Evolutionary conservation across 1,284 basidiomycete genomes (phyloP), one percentile per base, ranked within the genome.

Genomic region (Vanrija humicola): DNA sequence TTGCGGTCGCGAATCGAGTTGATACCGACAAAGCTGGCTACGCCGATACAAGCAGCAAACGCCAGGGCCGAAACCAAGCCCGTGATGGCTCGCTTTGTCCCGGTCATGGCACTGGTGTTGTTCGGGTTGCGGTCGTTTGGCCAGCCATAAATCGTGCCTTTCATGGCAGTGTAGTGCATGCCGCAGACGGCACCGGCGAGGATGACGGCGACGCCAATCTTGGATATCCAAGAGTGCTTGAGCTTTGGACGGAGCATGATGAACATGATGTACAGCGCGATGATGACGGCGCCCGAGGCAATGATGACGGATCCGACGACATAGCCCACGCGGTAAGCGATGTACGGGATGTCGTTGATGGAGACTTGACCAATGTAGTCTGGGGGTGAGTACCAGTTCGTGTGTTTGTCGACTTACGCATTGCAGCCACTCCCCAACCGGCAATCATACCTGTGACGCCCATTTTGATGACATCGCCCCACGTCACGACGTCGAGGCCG

Each of bases 281-380:
- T 64, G 50, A 74, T 65, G 19, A 79, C 77, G 12, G 77, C 77
- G 14, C 67, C 64, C 47, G 71, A 76, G 25, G 79, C 78, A 48
- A 79, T 78, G 48, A 79, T 56, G 48, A 79, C 72, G 5, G 76
- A 77, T 3, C 73, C 71, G 26, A 79, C 64, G 25, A 80, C 72
- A 45, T 71, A 74, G 21, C 63, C 67, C 15, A 72, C 66, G 12
- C 62, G 60, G 64, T 79, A 79, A 8, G 68, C 71, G 45, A 79
- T 73, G 46, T 74, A 70, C 0, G 76, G 76, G 14, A 79, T 73
- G 38, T 69, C 73, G 38, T 65, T 70, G 66, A 80, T 79, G 8
- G 76, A 77, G 16, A 72, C 61, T 65, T 80, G 79, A 15, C 79
- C 78, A 58, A 80, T 73, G 61, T 79, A 80, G 61, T 79, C 77